Percentiles rank a stretch among this genome's conserved stretches.
These are phyloP conservation scores for Fusarium poae DNA, from an alignment of 2,329 filamentous ascomycete genomes.

Conservation along the genomic window DNA sequence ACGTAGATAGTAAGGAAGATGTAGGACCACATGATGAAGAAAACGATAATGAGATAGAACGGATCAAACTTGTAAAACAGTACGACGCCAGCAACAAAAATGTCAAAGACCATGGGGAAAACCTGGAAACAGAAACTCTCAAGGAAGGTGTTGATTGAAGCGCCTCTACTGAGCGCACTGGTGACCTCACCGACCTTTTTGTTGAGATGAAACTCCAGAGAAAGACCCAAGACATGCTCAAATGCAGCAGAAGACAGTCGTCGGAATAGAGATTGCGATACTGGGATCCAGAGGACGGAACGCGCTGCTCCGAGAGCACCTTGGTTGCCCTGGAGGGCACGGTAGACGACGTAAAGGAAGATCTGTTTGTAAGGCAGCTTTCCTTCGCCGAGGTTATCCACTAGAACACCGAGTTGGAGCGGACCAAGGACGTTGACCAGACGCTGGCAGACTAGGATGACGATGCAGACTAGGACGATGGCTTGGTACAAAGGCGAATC, in stretches of 20 bases:
- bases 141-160: slow-evolving; percentile 63
- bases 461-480: slow-evolving; percentile 57
- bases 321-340: slow-evolving; percentile 61
- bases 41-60: slow-evolving; percentile 63
- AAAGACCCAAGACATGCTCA: slow-evolving; percentile 61
- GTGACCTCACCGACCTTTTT: slow-evolving; percentile 66
- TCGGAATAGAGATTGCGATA: slow-evolving; percentile 60
- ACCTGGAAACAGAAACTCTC: slow-evolving; percentile 64
- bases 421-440: slow-evolving; percentile 60
- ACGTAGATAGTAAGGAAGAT: slow-evolving; percentile 65
- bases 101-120: slow-evolving; percentile 64
- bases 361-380: slow-evolving; percentile 59
- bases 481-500: slow-evolving; percentile 57
- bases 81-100: slow-evolving; percentile 61
- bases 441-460: slow-evolving; percentile 59
- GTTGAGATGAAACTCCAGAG: slow-evolving; percentile 64
- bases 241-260: slow-evolving; percentile 61
- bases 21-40: slow-evolving; percentile 64
- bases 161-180: slow-evolving; percentile 62
- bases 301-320: slow-evolving; percentile 59
- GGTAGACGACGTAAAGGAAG: slow-evolving; percentile 59
- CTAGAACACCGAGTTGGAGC: slow-evolving; percentile 57
- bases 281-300: slow-evolving; percentile 62
- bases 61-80: slow-evolving; percentile 62
- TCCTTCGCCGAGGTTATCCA: slow-evolving; percentile 57